Conservation (phyloP, 2,329 filamentous ascomycete species). For the Arthrobotrys musiformis region DNA sequence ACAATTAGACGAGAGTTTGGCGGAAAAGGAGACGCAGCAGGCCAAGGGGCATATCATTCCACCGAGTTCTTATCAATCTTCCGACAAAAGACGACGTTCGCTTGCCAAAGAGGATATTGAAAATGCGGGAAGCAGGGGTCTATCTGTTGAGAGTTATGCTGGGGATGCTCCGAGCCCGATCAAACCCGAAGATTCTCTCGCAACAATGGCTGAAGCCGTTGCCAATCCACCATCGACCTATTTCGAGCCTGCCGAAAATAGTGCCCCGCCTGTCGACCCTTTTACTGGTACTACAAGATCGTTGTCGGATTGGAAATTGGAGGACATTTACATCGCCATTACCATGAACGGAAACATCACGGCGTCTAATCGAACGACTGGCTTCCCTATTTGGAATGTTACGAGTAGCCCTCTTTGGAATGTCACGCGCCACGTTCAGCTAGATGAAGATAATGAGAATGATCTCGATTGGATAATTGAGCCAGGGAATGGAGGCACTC, state of each 20-base stretch:
- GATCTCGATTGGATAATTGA: constrained; percentile 54
- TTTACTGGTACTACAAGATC: constrained; percentile 42
- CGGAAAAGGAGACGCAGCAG: constrained; percentile 33
- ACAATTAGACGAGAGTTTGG: constrained; percentile 38
- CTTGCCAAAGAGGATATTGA: constrained; percentile 45
- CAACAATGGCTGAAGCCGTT: constrained; percentile 27
- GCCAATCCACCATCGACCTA: constrained; percentile 19
- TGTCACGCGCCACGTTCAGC: constrained; percentile 25
- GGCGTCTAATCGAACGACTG: constrained; percentile 24
- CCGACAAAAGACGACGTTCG: constrained; percentile 50
- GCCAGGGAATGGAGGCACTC: constrained; percentile 43
- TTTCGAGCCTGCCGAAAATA: not conserved
- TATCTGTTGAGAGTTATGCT: constrained; percentile 34
- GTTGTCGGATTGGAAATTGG: constrained; percentile 37
- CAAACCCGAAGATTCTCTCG: constrained; percentile 36
- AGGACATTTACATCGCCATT: constrained; percentile 41
- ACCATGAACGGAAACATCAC: constrained; percentile 42
- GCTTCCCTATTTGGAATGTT: constrained; percentile 26
- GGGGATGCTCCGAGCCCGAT: constrained; percentile 46
- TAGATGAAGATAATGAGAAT: constrained; percentile 5
- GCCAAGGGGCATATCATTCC: constrained; percentile 49
- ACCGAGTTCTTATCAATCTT: constrained; percentile 52
- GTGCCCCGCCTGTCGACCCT: constrained; percentile 22
- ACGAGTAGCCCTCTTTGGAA: constrained; percentile 31
- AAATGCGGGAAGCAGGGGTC: constrained; percentile 28